These are phyloP conservation scores for Amanita exitialis DNA, from an alignment of 768 basidiomycete species.

Conservation along the genomic window DNA sequence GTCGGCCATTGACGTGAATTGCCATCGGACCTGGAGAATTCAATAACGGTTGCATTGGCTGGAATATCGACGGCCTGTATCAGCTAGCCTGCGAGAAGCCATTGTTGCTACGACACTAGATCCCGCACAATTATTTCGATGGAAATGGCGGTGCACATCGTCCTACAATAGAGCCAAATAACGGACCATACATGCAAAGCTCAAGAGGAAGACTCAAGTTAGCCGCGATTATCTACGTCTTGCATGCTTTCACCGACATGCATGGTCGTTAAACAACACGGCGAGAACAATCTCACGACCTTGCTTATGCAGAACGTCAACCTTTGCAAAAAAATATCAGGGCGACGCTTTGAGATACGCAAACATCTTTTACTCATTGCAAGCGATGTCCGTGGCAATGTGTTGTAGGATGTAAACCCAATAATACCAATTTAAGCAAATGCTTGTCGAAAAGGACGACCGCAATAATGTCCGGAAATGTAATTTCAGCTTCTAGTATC, in stretches of 20 bases:
- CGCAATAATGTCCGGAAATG: too few relatives aligned
- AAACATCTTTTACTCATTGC: conserved; percentile 16
- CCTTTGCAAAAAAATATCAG: conserved; percentile 27
- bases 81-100: conserved; percentile 16
- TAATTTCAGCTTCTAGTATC: too few relatives aligned
- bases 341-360: conserved; percentile 41
- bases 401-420: not conserved
- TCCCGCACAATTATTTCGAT: not conserved
- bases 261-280: conserved; percentile 62
- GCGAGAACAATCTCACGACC: conserved; percentile 30
- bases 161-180: not conserved
- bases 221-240: conserved; percentile 60
- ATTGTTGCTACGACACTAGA: conserved; percentile 15
- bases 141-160: not conserved
- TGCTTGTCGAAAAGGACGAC: too few relatives aligned
- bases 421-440: too few relatives aligned
- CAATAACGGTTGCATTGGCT: conserved; percentile 41
- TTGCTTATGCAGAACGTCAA: conserved; percentile 49
- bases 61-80: conserved; percentile 27
- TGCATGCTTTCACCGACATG: conserved; percentile 30
- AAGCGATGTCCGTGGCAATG: too few relatives aligned
- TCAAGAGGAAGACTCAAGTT: not conserved
- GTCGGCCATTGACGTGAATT: conserved; percentile 41
- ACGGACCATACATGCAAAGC: not conserved
- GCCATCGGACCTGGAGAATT: conserved; percentile 58